Evolutionary conservation across 441 rosid species (phyloP), one percentile per base, ranked within the genome.

Genomic region (Sinapis alba): DNA sequence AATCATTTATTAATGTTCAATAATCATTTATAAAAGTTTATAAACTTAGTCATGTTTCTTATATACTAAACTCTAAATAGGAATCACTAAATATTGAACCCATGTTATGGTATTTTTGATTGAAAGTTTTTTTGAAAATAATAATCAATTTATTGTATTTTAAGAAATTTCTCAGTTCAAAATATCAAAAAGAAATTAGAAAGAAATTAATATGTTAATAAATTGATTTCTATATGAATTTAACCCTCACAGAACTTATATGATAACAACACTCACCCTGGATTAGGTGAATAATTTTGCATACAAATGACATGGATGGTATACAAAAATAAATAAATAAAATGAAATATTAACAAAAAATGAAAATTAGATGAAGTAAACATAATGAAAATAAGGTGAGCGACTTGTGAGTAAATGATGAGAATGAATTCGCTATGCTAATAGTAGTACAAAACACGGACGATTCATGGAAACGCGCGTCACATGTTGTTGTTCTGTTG

Each of bases 391-490:
- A 69, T 41, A 54, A 7, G 66, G 70, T 69, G 74, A 69, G 28
- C 65, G 58, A 41, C 65, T 21, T 19, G 24, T 32, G 66, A 59
- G 16, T 27, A 54, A 34, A 36, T 69, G 47, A 60, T 68, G 62
- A 68, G 45, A 62, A 28, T 19, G 65, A 73, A 43, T 54, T 60
- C 11, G 67, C 38, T 63, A 24, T 7, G 77, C 65, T 38, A 24
- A 62, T 68, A 54, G 75, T 62, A 76, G 75, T 62, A 76, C 69
- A 58, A 56, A 76, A 62, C 74, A 69, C 70, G 70, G 74, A 54
- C 75, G 65, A 69, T 57, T 76, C 75, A 69, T 76, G 71, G 75
- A 69, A 76, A 76, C 75, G 71, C 38, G 54, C 75, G 79, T 64
- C 75, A 70, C 75, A 63, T 63, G 16, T 68, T 61, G 7, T 27